phyloP scores from a whole-genome alignment of 1,284 basidiomycete species.

The Pascua sp. region DNA sequence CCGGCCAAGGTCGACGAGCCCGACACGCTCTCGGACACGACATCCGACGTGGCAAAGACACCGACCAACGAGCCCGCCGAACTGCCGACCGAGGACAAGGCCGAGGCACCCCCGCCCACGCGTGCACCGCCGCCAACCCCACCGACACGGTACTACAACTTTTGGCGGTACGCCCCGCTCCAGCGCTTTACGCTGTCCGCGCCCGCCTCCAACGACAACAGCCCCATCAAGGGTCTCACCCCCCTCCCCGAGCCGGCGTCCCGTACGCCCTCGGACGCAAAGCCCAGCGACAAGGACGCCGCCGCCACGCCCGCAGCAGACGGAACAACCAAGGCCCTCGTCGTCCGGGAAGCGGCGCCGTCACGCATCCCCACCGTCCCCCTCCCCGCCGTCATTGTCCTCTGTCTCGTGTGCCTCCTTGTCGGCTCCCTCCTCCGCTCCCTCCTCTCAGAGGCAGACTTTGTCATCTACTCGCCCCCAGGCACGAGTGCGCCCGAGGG shows the following conservation, averaged over 20 bases:
- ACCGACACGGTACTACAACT: slow-evolving; percentile 12
- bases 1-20: not conserved
- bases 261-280: not conserved
- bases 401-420: slow-evolving; percentile 82
- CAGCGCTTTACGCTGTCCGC: slow-evolving; percentile 12
- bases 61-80: slow-evolving; percentile 19
- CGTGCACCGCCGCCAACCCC: slow-evolving; percentile 1
- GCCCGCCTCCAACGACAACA: slow-evolving; percentile 13
- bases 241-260: slow-evolving; percentile 3
- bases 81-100: slow-evolving; percentile 3
- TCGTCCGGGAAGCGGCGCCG: not conserved
- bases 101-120: not conserved
- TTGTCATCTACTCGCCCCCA: slow-evolving; percentile 67
- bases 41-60: slow-evolving; percentile 14
- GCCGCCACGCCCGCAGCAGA: slow-evolving; percentile 12
- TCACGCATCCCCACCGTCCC: slow-evolving; percentile 36
- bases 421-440: slow-evolving; percentile 85
- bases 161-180: slow-evolving; percentile 17
- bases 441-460: slow-evolving; percentile 77
- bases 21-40: slow-evolving; percentile 12
- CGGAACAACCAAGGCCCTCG: too few species aligned
- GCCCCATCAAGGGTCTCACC: slow-evolving; percentile 8
- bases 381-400: slow-evolving; percentile 60
- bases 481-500: slow-evolving; percentile 47
- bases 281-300: slow-evolving; percentile 8